phyloP scores from a whole-genome alignment of 1,284 basidiomycete genomes.

The Leccinum griseonigrum region DNA sequence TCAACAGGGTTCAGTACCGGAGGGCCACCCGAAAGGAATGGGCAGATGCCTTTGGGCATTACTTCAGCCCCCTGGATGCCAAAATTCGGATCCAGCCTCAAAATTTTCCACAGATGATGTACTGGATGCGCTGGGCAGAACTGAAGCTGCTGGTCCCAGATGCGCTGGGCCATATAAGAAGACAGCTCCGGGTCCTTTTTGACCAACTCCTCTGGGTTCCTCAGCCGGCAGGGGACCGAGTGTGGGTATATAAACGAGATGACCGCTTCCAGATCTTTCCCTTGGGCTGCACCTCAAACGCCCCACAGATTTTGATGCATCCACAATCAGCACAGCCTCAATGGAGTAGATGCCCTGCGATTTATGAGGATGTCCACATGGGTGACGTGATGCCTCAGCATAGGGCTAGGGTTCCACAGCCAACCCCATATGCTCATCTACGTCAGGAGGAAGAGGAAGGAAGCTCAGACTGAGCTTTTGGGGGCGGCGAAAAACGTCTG shows the following conservation, averaged over 20 bases:
- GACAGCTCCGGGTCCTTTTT: conserved; percentile 2
- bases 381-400: too few relatives aligned
- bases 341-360: background rate
- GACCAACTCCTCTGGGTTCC: conserved; percentile 9
- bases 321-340: background rate
- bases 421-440: background rate
- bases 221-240: background rate
- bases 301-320: conserved; percentile 4
- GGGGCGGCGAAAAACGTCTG: too few relatives aligned
- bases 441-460: background rate
- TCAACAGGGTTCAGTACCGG: conserved; percentile 3
- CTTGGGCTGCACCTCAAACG: background rate
- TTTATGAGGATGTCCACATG: background rate
- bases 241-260: conserved; percentile 4
- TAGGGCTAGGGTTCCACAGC: background rate
- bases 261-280: conserved; percentile 1
- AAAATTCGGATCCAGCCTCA: conserved; percentile 1
- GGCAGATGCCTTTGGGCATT: conserved; percentile 1
- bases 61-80: conserved; percentile 1
- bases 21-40: background rate
- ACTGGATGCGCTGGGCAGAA: conserved; percentile 8
- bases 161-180: background rate
- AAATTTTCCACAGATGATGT: conserved; percentile 4
- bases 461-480: background rate
- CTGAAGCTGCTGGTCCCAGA: background rate